A percentile compares a stretch with the other conserved stretches of the same genome.
Evolutionary conservation across 106 monocot genomes (phyloP).

Genomic region (Phalaenopsis aphrodite): DNA sequence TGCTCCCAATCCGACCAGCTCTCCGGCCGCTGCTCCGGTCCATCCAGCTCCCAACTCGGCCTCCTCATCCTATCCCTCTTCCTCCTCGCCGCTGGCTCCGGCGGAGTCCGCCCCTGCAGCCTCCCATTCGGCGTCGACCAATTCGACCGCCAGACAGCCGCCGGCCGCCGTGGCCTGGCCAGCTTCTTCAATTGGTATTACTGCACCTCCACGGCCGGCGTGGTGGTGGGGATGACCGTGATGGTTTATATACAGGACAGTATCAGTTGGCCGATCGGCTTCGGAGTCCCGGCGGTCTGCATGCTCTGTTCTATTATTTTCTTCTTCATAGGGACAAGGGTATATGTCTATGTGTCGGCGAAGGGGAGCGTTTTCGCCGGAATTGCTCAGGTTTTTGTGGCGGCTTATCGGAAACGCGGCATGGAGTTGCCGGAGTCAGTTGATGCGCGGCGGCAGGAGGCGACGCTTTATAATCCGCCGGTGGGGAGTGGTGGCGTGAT

Average conservation of each 20-base stretch:
- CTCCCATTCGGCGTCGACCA: constrained; percentile 53
- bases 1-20: constrained; percentile 11
- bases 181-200: constrained; percentile 97
- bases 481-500: background rate
- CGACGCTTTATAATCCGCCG: constrained; percentile 14
- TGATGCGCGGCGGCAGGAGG: constrained; percentile 21
- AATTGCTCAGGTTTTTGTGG: constrained; percentile 17
- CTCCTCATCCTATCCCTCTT: constrained; percentile 24
- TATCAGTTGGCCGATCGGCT: constrained; percentile 64
- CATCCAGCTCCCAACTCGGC: constrained; percentile 10
- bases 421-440: constrained; percentile 18
- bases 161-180: constrained; percentile 25
- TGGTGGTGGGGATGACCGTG: constrained; percentile 32
- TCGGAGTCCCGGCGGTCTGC: constrained; percentile 31
- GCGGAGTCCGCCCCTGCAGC: constrained; percentile 48
- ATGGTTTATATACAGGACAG: constrained; percentile 66
- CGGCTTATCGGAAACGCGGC: constrained; percentile 18
- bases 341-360: constrained; percentile 14
- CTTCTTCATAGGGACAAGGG: constrained; percentile 41
- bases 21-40: constrained; percentile 4
- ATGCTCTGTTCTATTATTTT: constrained; percentile 37
- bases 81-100: constrained; percentile 25
- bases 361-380: constrained; percentile 31
- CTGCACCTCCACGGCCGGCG: constrained; percentile 33
- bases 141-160: constrained; percentile 24